A percentile compares a stretch with the other conserved stretches of the same genome.
phyloP scores from a whole-genome alignment of 495 filamentous ascomycete genomes.

The Annulohypoxylon maeteangense region DNA sequence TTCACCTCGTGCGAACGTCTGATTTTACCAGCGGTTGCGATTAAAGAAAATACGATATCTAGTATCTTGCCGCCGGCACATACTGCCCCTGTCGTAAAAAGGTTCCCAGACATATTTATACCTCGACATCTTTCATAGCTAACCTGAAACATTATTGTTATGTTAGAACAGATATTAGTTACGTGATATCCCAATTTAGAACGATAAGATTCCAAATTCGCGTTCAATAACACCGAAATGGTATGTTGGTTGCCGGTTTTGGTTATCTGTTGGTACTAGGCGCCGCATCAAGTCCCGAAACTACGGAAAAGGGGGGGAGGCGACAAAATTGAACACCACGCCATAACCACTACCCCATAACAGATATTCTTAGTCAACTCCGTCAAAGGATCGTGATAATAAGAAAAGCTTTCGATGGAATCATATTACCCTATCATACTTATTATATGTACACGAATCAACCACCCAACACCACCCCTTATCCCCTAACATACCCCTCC shows the following conservation, averaged over 20 bases:
- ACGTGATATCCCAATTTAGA: neutral
- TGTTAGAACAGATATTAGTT: neutral
- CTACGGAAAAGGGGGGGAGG: neutral
- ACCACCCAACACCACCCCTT: neutral
- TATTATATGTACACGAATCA: no score
- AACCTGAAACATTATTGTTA: neutral
- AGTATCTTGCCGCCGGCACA: neutral
- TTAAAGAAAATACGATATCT: no score
- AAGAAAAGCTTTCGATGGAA: neutral
- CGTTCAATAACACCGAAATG: neutral
- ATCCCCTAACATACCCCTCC: constrained; percentile 18
- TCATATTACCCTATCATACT: no score
- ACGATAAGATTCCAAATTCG: neutral
- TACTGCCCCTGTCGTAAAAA: neutral
- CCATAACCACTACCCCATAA: neutral
- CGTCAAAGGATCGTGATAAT: neutral
- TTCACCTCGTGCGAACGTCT: no score
- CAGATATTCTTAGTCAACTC: no score
- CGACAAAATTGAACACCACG: neutral
- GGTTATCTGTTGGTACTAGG: neutral
- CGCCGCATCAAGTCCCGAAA: constrained; percentile 3
- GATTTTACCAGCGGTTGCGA: no score
- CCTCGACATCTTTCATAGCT: neutral
- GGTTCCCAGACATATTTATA: neutral
- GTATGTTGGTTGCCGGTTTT: constrained; percentile 4